Evolutionary conservation across 169 alveolate species (phyloP), one percentile per base, ranked within the genome.

Genomic region (Plasmodium berghei): DNA sequence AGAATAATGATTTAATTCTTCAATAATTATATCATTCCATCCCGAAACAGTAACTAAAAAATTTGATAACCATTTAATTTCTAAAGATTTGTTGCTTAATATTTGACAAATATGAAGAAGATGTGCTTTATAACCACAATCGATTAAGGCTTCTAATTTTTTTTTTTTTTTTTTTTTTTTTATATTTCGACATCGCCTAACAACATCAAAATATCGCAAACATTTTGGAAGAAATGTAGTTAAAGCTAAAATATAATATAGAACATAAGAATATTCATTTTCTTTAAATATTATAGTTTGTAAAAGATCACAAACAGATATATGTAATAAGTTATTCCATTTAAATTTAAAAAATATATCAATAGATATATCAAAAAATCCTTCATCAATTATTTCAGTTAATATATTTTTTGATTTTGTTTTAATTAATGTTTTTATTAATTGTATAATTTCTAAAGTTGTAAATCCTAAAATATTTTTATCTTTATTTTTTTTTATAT

Each of bases 71-170:
- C 89, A 77, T 45, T 77, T 77, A 26, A 77, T 77, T 64, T 77
- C 89, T 69, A 77, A 63, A 1, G 89, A 77, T 20, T 77, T 77
- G 56, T 77, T 77, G 24, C 89, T 77, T 58, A 77, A 10, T n/a
- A 77, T 77, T 64, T 77, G 89, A 8, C 89, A 77, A 14, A 77
- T 77, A 49, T 77, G 89, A 26, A 77, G 55, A 9, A 77, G 55
- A 64, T 77, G 89, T 24, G 89, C 89, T 40, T 77, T 77, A 45
- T 77, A 77, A n/a, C 89, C 89, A 77, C 89, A 77, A 77, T 77
- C 89, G 1, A 77, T 77, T 16, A 77, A 28, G 12, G 64, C 66
- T 34, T 77, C 89, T 14, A 77, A 64, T 77, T 77, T 77, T 77
- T 77, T 77, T 77, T 22, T 77, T 45, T 69, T 77, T 64, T 77